Conservation (phyloP, 2,329 filamentous ascomycete genomes). For the Paraphaeosphaeria minitans region DNA sequence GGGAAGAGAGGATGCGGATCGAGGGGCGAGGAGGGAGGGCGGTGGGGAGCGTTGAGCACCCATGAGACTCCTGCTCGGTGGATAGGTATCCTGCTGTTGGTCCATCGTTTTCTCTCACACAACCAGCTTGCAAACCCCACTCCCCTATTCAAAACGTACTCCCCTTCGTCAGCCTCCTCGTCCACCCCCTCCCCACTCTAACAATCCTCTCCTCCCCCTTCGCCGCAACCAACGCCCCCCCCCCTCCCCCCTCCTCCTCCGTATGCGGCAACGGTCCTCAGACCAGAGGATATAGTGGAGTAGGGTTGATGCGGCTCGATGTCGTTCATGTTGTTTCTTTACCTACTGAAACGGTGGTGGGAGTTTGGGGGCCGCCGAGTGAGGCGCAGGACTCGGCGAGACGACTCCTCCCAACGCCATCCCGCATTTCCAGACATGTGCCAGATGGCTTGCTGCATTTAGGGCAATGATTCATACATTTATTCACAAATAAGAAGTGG, state of each 20-base stretch:
- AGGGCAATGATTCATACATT: no score
- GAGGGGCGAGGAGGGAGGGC: not conserved
- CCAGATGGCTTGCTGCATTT: no score
- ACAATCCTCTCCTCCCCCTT: slow-evolving; percentile 31
- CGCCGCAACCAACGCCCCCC: slow-evolving; percentile 32
- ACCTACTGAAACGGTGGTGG: not conserved
- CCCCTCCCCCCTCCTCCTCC: slow-evolving; percentile 24
- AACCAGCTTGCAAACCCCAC: not conserved
- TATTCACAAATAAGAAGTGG: no score
- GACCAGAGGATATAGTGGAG: not conserved
- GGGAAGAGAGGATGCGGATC: not conserved
- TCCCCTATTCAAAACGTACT: slow-evolving; percentile 32
- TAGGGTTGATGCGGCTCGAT: not conserved
- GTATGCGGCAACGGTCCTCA: not conserved
- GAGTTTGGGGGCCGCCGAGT: not conserved
- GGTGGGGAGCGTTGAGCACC: not conserved
- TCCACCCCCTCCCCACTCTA: slow-evolving; percentile 25
- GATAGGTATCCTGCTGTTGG: no score
- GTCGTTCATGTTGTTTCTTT: not conserved
- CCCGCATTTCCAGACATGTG: no score
- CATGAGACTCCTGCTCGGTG: no score
- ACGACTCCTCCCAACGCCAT: not conserved
- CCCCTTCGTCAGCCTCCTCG: slow-evolving; percentile 29
- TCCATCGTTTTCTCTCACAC: not conserved
- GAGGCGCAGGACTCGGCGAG: slow-evolving; percentile 1